Evolutionary conservation across 257 asterid genomes (phyloP).

Genomic region (Nemophila menziesii): DNA sequence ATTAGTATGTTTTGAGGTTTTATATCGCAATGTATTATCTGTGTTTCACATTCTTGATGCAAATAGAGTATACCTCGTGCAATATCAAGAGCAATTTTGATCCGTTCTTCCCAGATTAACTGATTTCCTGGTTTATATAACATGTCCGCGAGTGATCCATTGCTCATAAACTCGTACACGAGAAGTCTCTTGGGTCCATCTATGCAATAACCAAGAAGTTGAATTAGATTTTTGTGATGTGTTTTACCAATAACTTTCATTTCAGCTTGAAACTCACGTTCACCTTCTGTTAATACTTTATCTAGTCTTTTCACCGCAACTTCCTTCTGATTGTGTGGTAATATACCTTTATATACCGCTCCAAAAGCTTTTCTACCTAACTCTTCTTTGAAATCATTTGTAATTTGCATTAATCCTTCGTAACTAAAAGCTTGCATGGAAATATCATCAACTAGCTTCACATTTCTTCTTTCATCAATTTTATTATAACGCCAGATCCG

Average conservation of each 20-base stretch:
- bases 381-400: constrained; percentile 30
- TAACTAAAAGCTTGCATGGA: constrained; percentile 21
- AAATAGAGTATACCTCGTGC: constrained; percentile 43
- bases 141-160: constrained; percentile 36
- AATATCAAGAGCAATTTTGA: constrained; percentile 24
- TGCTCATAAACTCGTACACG: constrained; percentile 44
- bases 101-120: constrained; percentile 29
- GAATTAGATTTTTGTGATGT: constrained; percentile 42
- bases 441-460: constrained; percentile 16
- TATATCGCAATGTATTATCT: constrained; percentile 52
- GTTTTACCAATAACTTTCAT: constrained; percentile 36
- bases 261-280: constrained; percentile 38
- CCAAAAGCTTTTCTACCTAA: constrained; percentile 41
- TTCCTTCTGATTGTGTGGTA: constrained; percentile 7
- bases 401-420: constrained; percentile 20
- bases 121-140: constrained; percentile 14
- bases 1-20: constrained; percentile 53
- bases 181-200: constrained; percentile 32
- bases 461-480: constrained; percentile 5
- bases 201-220: constrained; percentile 38
- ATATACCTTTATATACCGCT: constrained; percentile 31
- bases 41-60: constrained; percentile 47
- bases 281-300: constrained; percentile 25
- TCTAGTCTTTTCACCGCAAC: constrained; percentile 42
- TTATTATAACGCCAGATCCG: constrained; percentile 10